Conservation (phyloP, 768 basidiomycete species). For the Hemileccinum impolitum region DNA sequence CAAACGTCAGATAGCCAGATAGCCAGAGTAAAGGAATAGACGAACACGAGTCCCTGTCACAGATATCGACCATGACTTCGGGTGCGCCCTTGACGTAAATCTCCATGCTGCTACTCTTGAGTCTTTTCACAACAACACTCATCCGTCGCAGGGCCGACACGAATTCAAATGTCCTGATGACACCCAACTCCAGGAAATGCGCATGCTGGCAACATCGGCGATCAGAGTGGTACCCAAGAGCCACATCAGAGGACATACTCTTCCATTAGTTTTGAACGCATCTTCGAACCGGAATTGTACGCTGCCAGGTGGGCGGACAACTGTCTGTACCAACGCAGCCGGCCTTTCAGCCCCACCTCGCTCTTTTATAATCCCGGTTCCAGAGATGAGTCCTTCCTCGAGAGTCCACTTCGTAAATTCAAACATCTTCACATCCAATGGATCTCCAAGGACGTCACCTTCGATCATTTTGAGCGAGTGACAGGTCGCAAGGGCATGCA, state of each 20-base stretch:
- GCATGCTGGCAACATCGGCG: conserved; percentile 60
- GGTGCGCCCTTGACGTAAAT: conserved; percentile 99
- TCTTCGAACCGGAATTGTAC: conserved; percentile 89
- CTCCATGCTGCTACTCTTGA: conserved; percentile 95
- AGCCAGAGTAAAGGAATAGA: conserved; percentile 9
- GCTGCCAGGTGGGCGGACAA: conserved; percentile 94
- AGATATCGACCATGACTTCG: conserved; percentile 96
- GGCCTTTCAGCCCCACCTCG: conserved; percentile 64
- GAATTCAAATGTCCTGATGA: conserved; percentile 95
- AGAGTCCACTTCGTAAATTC: conserved; percentile 94
- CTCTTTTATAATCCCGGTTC: conserved; percentile 67
- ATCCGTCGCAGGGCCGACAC: conserved; percentile 90
- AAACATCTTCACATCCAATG: conserved; percentile 97
- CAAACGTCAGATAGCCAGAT: conserved; percentile 12
- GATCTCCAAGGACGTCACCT: conserved; percentile 89
- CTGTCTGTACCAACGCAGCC: conserved; percentile 89
- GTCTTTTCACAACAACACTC: conserved; percentile 95
- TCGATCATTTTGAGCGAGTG: conserved; percentile 92
- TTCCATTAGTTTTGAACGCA: conserved; percentile 79
- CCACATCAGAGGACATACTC: conserved; percentile 44
- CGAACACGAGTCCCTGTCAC: conserved; percentile 88
- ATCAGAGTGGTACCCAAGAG: neutral
- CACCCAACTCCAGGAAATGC: conserved; percentile 95
- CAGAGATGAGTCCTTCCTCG: conserved; percentile 81
- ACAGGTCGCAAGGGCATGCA: conserved; percentile 93